These are phyloP conservation scores for Discostella stelligera DNA, from an alignment of 352 stramenopile species.

Conservation along the genomic window DNA sequence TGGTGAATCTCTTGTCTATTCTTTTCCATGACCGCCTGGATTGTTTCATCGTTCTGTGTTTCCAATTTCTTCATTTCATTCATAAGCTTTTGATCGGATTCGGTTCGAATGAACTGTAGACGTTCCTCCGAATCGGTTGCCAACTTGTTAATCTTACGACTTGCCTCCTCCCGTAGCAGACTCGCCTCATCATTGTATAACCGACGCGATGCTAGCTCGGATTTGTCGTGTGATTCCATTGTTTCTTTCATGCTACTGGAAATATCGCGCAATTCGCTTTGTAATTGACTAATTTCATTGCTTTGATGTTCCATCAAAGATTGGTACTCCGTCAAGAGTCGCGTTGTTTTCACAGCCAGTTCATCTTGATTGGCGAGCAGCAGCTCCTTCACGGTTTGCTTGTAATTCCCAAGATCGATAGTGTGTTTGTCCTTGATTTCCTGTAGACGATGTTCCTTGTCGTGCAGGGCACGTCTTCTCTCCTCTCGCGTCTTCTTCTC, in stretches of 20 bases:
- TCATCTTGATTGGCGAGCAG: slow-evolving; percentile 50
- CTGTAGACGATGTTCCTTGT: slow-evolving; percentile 47
- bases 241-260: slow-evolving; percentile 29
- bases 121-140: slow-evolving; percentile 36
- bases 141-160: slow-evolving; percentile 20
- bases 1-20: slow-evolving; percentile 37
- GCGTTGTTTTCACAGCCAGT: slow-evolving; percentile 26
- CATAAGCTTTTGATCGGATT: slow-evolving; percentile 32
- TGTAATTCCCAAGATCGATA: slow-evolving; percentile 39
- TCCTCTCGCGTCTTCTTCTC: slow-evolving; percentile 41
- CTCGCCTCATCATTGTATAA: slow-evolving; percentile 24
- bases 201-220: slow-evolving; percentile 27
- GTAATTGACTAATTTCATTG: slow-evolving; percentile 22
- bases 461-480: slow-evolving; percentile 21
- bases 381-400: slow-evolving; percentile 44
- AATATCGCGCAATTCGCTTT: slow-evolving; percentile 27
- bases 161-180: slow-evolving; percentile 33
- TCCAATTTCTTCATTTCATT: slow-evolving; percentile 35
- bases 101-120: slow-evolving; percentile 18
- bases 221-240: slow-evolving; percentile 21
- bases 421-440: slow-evolving; percentile 39
- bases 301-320: slow-evolving; percentile 21
- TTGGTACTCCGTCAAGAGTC: slow-evolving; percentile 35
- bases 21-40: slow-evolving; percentile 33
- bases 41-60: slow-evolving; percentile 22